Evolutionary conservation across 176 grass and related monocot species (phyloP).

Genomic region (Bolboschoenus planiculmis): DNA sequence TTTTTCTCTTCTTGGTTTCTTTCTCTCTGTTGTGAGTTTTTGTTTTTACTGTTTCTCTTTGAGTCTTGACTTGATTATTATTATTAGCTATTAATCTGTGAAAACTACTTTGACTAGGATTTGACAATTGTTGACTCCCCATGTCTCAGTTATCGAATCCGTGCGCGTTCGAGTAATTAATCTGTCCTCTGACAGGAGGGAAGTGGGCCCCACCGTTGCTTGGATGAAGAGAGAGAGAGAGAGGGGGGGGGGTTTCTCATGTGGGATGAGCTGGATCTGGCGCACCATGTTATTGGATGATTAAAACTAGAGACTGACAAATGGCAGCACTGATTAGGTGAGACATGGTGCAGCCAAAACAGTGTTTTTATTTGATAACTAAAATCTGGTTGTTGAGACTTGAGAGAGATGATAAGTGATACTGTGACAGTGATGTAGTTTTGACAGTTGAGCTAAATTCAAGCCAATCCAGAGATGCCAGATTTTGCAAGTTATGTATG

Average conservation of each 20-base stretch:
- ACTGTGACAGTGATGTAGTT: not conserved
- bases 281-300: not conserved
- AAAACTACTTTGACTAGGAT: not conserved
- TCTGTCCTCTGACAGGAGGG: not conserved
- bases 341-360: conserved; percentile 13
- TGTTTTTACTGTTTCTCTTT: not conserved
- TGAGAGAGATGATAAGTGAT: not conserved
- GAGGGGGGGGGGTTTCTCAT: not conserved
- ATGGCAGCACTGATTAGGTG: not conserved
- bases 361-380: not conserved
- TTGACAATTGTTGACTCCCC: conserved; percentile 1
- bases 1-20: no score
- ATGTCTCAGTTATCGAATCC: not conserved
- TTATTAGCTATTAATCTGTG: not conserved
- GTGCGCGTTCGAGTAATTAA: not conserved
- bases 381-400: not conserved
- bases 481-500: not conserved
- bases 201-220: not conserved
- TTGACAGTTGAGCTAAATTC: not conserved
- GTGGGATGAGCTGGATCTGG: not conserved
- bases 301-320: not conserved
- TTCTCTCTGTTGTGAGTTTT: not conserved
- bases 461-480: not conserved
- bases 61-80: conserved; percentile 4
- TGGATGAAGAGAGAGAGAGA: not conserved